Evolutionary conservation across 108 stramenopile genomes (phyloP).

Genomic region (Cyclotella cryptica): DNA sequence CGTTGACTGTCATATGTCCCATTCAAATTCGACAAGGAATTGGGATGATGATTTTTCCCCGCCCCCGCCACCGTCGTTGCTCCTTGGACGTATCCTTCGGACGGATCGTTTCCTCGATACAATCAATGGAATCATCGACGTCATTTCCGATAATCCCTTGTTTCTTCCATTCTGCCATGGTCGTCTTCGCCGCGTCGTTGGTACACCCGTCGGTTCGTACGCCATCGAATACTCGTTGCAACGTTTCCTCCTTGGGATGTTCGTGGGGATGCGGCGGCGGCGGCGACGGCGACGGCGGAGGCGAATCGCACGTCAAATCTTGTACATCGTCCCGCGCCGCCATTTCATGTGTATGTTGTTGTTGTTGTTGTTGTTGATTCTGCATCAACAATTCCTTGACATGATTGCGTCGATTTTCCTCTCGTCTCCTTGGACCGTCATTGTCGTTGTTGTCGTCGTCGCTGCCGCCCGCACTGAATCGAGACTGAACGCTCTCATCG

Average conservation of each 20-base stretch:
- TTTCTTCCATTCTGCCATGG: background rate
- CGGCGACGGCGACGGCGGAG: background rate
- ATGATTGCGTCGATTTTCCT: background rate
- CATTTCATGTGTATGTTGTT: background rate
- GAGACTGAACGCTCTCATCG: background rate
- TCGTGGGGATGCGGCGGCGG: no score
- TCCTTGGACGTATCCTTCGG: background rate
- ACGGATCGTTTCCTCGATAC: no score
- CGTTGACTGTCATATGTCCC: background rate
- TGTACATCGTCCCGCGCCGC: background rate
- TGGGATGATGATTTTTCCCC: background rate
- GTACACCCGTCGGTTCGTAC: constrained; percentile 1
- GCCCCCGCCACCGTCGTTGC: background rate
- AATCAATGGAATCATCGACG: background rate
- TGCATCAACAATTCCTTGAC: background rate
- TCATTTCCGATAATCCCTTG: background rate
- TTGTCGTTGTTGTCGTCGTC: background rate
- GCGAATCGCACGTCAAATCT: background rate
- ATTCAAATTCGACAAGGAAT: background rate
- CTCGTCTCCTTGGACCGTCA: background rate
- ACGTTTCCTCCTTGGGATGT: no score
- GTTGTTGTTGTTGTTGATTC: background rate
- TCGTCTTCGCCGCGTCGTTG: background rate
- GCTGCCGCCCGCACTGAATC: background rate
- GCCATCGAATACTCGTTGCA: constrained; percentile 3